These are phyloP conservation scores for Candida manassasensis DNA, from an alignment of 805 yeast species.

Conservation along the genomic window DNA sequence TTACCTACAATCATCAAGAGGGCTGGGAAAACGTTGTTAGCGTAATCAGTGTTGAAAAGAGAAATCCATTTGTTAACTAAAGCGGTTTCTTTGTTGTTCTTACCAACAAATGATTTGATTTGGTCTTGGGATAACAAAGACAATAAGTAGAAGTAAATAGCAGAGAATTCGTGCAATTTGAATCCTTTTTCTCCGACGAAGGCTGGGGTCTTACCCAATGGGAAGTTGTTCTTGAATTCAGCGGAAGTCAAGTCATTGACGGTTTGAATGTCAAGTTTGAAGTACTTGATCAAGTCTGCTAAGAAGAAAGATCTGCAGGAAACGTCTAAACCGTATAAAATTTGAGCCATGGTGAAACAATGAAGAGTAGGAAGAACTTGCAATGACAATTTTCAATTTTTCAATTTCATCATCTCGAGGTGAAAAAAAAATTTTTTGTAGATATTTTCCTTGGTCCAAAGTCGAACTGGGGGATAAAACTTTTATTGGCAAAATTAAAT, in stretches of 20 bases:
- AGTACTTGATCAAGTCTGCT: conserved; percentile 50
- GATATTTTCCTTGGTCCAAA: no score
- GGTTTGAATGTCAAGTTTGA: conserved; percentile 55
- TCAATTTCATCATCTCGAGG: no score
- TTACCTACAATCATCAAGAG: conserved; percentile 60
- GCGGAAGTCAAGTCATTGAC: conserved; percentile 37
- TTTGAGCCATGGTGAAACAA: conserved; percentile 3
- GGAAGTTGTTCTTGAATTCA: conserved; percentile 48
- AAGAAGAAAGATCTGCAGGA: conserved; percentile 22
- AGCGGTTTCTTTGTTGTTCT: conserved; percentile 58
- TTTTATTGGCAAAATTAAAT: no score
- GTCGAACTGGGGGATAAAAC: no score
- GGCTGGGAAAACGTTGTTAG: conserved; percentile 54
- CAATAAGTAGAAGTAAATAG: conserved; percentile 57
- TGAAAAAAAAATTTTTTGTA: no score
- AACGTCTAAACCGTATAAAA: conserved; percentile 60
- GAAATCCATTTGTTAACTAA: conserved; percentile 74
- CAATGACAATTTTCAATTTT: no score
- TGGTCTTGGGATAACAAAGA: conserved; percentile 13
- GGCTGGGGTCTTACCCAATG: conserved; percentile 63
- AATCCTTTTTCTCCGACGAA: conserved; percentile 67
- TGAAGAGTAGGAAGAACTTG: no score
- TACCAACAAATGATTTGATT: conserved; percentile 52
- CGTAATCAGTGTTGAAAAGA: conserved; percentile 64
- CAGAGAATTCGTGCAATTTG: conserved; percentile 66